Evolutionary conservation across 2,329 filamentous ascomycete species (phyloP), one percentile per base, ranked within the genome.

Genomic region (Diaporthe helianthi): DNA sequence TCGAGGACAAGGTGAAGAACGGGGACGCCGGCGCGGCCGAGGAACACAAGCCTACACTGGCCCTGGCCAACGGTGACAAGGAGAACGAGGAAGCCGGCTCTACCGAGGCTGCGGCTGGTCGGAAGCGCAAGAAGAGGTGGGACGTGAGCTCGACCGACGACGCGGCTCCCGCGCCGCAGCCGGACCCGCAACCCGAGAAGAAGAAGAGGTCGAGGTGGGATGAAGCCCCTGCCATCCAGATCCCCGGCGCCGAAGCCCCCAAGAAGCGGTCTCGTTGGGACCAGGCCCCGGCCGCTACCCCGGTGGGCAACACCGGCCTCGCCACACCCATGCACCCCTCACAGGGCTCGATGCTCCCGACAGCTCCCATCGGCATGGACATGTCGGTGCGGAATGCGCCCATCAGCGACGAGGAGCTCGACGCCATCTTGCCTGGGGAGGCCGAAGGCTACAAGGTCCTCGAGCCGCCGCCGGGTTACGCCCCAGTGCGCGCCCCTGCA

Each of bases 41-140:
- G 51, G 83, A 85, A 17, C 89, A 94, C 77, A 82, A 90, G 77
- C 88, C 94, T 31, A 93, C 89, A 7, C 86, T 98, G n/a, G 90
- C 91, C 75, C 86, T 92, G 64, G 87, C 79, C 63, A 85, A 90
- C 61, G 90, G 80, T 61, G 87, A 93, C 73, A 92, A 93, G 78
- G 92, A 94, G 77, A 92, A 91, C 72, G 85, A 84, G 52, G 92
- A 94, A 65, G 86, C 87, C 71, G 91, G 90, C 54, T 87, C 91
- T 64, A 86, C 92, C 60, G 87, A 91, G 75, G 84, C 86, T 72
- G 81, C 86, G 10, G 83, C 87, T 29, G 88, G 89, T 41, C 88
- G 91, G 71, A 96, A 96, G 86, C 89, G 94, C 76, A 98, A 97
- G 86, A 93, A 97, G 85, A 89, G 96, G 80, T 99, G 96, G 96